A percentile compares a stretch with the other conserved stretches of the same genome.
Evolutionary conservation across 208 protist genomes (phyloP).

Genomic region (Crithidia sp.): DNA sequence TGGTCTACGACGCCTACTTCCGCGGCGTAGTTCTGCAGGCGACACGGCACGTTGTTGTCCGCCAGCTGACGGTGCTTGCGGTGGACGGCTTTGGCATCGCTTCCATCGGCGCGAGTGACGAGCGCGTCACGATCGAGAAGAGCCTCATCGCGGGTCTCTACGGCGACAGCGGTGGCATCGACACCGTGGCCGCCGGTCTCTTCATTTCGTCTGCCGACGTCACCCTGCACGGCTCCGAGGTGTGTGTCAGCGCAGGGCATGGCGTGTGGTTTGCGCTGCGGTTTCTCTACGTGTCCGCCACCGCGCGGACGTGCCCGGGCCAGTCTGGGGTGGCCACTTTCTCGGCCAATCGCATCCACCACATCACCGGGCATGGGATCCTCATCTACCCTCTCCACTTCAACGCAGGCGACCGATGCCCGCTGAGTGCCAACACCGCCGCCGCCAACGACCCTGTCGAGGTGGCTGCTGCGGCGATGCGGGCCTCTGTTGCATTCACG

Average conservation of each 20-base stretch:
- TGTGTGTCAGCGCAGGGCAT: slow-evolving; percentile 32
- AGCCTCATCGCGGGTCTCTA: slow-evolving; percentile 19
- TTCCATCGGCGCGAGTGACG: slow-evolving; percentile 34
- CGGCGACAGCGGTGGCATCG: slow-evolving; percentile 31
- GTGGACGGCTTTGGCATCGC: slow-evolving; percentile 41
- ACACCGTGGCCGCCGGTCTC: slow-evolving; percentile 33
- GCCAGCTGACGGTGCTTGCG: slow-evolving; percentile 18
- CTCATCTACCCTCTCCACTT: slow-evolving; percentile 46
- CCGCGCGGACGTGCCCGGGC: slow-evolving; percentile 30
- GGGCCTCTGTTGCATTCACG: neutral
- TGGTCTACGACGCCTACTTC: slow-evolving; percentile 42
- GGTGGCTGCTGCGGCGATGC: slow-evolving; percentile 2
- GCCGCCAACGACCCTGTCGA: slow-evolving; percentile 9
- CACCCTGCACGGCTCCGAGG: slow-evolving; percentile 24
- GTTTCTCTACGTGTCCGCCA: slow-evolving; percentile 23
- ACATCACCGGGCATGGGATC: slow-evolving; percentile 33
- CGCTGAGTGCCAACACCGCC: slow-evolving; percentile 5
- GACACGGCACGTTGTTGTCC: slow-evolving; percentile 36
- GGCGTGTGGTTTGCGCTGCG: slow-evolving; percentile 53
- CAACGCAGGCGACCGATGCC: slow-evolving; percentile 22
- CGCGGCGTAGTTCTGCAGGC: slow-evolving; percentile 41
- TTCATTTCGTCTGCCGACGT: slow-evolving; percentile 36
- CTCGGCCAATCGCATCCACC: slow-evolving; percentile 32
- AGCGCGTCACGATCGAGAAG: slow-evolving; percentile 18
- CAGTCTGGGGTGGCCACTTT: slow-evolving; percentile 20